Percentiles rank a stretch among this genome's conserved stretches.
These are phyloP conservation scores for Botryotinia narcissicola DNA, from an alignment of 2,329 filamentous ascomycete species.

Conservation along the genomic window DNA sequence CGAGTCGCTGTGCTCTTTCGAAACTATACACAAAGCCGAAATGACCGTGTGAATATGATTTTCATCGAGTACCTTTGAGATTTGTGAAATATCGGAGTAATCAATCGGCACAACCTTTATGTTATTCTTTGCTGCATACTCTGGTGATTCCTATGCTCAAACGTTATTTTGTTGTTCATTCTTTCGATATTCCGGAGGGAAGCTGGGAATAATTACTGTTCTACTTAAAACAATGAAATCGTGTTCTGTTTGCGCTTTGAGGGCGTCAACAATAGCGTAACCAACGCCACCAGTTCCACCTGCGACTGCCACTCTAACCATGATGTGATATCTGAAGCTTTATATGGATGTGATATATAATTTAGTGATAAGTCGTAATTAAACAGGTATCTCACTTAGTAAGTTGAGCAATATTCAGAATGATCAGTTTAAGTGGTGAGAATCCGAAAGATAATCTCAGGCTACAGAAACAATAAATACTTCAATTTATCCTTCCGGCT, in stretches of 20 bases:
- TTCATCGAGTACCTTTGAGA: conserved; percentile 20
- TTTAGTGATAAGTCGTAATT: not conserved
- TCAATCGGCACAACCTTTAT: not conserved
- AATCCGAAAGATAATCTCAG: not conserved
- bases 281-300: conserved; percentile 36
- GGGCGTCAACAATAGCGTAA: conserved; percentile 33
- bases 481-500: not conserved
- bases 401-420: not conserved
- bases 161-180: not conserved
- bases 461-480: not conserved
- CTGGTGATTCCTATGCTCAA: not conserved
- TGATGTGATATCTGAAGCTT: not conserved
- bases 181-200: not conserved
- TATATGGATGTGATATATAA: not conserved
- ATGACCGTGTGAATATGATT: conserved; percentile 38
- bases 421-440: not conserved
- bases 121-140: conserved; percentile 4
- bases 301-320: conserved; percentile 24
- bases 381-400: not conserved
- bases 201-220: conserved; percentile 29
- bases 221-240: conserved; percentile 36
- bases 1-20: conserved; percentile 35
- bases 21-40: conserved; percentile 40
- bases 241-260: conserved; percentile 33
- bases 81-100: not conserved